These are phyloP conservation scores for Serendipita vermifera DNA, from an alignment of 768 basidiomycete genomes.

Conservation along the genomic window DNA sequence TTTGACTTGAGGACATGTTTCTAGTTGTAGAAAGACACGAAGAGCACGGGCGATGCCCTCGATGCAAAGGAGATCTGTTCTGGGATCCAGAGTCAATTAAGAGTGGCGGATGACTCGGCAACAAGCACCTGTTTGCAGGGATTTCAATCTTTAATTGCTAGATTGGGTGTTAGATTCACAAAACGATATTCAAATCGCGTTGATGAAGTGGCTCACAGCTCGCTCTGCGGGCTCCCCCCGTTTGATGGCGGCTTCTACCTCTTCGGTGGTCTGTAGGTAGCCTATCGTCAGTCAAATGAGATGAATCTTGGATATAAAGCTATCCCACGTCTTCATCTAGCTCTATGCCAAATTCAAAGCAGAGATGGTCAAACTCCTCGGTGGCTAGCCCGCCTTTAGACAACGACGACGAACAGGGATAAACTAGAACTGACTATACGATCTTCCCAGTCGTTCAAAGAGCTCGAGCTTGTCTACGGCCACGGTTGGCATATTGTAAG, in stretches of 20 bases:
- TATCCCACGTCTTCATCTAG: conserved; percentile 87
- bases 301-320: too few species aligned
- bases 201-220: conserved; percentile 39
- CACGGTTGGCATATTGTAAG: conserved; percentile 70
- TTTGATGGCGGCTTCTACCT: conserved; percentile 68
- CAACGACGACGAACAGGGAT: conserved; percentile 8
- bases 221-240: conserved; percentile 76
- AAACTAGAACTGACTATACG: conserved; percentile 48
- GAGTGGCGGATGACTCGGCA: not conserved
- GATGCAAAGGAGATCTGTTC: conserved; percentile 95
- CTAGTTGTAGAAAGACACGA: conserved; percentile 63
- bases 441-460: conserved; percentile 68
- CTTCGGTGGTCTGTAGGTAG: conserved; percentile 64
- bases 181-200: not conserved
- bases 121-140: conserved; percentile 78
- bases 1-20: conserved; percentile 56
- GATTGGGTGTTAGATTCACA: conserved; percentile 16
- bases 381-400: conserved; percentile 43
- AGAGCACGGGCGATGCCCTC: conserved; percentile 89
- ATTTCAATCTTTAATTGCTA: conserved; percentile 98
- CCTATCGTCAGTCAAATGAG: conserved; percentile 1
- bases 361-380: conserved; percentile 87
- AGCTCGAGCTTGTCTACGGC: conserved; percentile 93
- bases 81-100: conserved; percentile 22
- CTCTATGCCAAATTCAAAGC: conserved; percentile 96